Evolutionary conservation across 306 rosid species (phyloP).

Genomic region (Cucurbita ficifolia): DNA sequence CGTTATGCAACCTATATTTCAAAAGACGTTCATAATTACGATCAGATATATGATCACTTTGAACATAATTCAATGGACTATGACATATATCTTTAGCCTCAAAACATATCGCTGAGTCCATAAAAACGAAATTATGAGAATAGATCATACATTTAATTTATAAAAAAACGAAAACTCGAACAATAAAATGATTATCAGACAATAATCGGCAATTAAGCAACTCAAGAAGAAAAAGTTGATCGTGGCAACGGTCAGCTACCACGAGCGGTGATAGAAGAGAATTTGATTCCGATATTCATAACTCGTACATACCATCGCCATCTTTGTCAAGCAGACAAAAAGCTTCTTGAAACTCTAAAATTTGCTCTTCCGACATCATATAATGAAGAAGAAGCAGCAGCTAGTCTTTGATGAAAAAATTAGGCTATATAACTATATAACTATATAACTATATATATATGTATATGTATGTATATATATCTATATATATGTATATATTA

Average conservation of each 20-base stretch:
- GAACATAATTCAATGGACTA: too few relatives aligned
- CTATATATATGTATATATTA: too few relatives aligned
- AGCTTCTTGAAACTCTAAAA: conserved; percentile 72
- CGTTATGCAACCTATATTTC: neutral
- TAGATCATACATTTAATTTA: neutral
- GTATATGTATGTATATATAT: too few relatives aligned
- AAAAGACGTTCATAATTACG: neutral
- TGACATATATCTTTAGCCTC: too few relatives aligned
- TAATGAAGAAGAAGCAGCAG: neutral
- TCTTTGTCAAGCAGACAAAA: conserved; percentile 78
- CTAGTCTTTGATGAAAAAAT: neutral
- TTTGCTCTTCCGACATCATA: conserved; percentile 57
- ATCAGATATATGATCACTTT: neutral
- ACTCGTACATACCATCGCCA: conserved; percentile 48
- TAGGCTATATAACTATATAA: too few relatives aligned
- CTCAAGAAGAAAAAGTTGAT: neutral
- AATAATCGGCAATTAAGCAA: neutral
- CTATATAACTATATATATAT: too few relatives aligned
- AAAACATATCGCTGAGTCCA: too few relatives aligned
- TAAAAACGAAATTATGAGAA: too few relatives aligned
- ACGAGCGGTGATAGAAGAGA: neutral
- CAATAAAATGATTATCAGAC: neutral
- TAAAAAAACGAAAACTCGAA: neutral
- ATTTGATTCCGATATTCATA: neutral
- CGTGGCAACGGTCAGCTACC: neutral